phyloP scores from a whole-genome alignment of 2,329 filamentous ascomycete species.

The Cordyceps sp. region DNA sequence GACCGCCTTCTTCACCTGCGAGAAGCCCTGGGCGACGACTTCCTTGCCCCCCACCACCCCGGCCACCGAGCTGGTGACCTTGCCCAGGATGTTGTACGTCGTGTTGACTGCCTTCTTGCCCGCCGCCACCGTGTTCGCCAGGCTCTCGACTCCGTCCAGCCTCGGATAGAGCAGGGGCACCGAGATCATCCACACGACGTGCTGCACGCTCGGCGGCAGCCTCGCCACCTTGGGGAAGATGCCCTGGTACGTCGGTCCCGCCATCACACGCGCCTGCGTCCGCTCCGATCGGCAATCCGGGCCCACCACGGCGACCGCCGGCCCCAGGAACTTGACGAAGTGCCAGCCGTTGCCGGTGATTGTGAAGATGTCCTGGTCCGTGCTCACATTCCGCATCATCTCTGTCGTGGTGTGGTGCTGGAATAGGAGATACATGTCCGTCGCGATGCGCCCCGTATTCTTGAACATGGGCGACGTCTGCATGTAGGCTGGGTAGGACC shows the following conservation, averaged over 20 bases:
- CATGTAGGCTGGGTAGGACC: constrained; percentile 96
- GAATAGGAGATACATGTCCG: constrained; percentile 96
- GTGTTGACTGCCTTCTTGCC: constrained; percentile 95
- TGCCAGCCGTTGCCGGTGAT: constrained; percentile 97
- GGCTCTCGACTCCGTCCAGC: constrained; percentile 76
- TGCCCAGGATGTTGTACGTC: constrained; percentile 89
- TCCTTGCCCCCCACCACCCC: constrained; percentile 92
- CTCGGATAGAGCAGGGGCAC: constrained; percentile 85
- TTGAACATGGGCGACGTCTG: constrained; percentile 96
- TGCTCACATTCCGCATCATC: constrained; percentile 74
- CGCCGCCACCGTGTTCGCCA: constrained; percentile 80
- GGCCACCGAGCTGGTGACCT: constrained; percentile 86
- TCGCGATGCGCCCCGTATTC: constrained; percentile 87
- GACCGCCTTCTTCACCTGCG: constrained; percentile 88
- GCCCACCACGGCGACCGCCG: constrained; percentile 76
- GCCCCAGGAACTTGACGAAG: constrained; percentile 91
- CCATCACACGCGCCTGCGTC: constrained; percentile 81
- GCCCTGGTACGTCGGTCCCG: constrained; percentile 91
- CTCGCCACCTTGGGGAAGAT: constrained; percentile 91
- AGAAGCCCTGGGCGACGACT: constrained; percentile 82
- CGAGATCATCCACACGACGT: constrained; percentile 91
- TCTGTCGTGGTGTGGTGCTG: constrained; percentile 95
- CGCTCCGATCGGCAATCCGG: constrained; percentile 86
- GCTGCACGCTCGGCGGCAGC: constrained; percentile 81
- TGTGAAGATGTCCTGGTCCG: constrained; percentile 86